Conservation (phyloP, 2,329 filamentous ascomycete species). For the Dichotomopilus funicola region DNA sequence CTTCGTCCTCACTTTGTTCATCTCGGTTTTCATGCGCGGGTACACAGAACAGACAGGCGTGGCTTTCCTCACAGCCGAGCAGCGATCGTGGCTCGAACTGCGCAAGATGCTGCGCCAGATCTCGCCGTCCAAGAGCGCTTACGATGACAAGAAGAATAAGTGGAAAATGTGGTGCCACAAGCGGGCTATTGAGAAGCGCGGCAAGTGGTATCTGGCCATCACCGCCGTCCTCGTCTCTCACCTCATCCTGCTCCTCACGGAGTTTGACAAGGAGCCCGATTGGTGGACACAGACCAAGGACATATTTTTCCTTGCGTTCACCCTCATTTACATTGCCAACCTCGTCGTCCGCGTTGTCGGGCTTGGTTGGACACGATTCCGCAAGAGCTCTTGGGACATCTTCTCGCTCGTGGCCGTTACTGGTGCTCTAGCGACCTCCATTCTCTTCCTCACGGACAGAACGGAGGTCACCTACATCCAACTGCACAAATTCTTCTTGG, state of each 20-base stretch:
- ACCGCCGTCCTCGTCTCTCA: conserved; percentile 77
- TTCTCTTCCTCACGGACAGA: conserved; percentile 61
- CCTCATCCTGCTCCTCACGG: conserved; percentile 72
- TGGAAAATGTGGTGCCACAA: conserved; percentile 96
- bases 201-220: conserved; percentile 80
- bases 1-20: conserved; percentile 93
- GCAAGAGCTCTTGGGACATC: conserved; percentile 90
- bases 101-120: conserved; percentile 88
- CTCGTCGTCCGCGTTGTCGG: conserved; percentile 78
- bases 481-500: conserved; percentile 89
- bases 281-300: conserved; percentile 69
- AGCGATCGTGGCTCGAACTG: conserved; percentile 93
- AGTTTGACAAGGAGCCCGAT: conserved; percentile 70
- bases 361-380: conserved; percentile 85
- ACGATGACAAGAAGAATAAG: conserved; percentile 64
- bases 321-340: conserved; percentile 75
- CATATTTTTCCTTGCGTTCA: conserved; percentile 73
- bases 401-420: conserved; percentile 76
- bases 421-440: conserved; percentile 75
- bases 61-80: conserved; percentile 89
- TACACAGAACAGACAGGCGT: conserved; percentile 98
- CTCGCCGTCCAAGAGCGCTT: conserved; percentile 87
- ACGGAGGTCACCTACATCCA: conserved; percentile 61
- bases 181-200: conserved; percentile 86
- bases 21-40: conserved; percentile 99